Evolutionary conservation across 2,329 filamentous ascomycete species (phyloP), one percentile per base, ranked within the genome.

Genomic region (Aphanoascus verrucosus): DNA sequence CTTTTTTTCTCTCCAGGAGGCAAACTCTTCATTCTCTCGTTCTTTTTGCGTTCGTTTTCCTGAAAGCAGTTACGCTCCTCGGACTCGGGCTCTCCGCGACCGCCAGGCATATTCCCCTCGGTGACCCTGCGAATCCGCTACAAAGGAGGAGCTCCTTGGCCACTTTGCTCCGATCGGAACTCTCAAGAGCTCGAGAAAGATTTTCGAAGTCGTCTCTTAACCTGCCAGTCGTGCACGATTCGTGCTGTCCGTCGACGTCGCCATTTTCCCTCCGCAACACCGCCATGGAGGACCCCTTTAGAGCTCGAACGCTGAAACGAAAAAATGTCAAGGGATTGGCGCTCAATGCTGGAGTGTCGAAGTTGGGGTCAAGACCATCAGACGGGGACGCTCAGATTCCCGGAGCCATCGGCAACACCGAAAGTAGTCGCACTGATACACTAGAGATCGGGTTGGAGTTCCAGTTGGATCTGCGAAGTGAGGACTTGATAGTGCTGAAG

Each of bases 311-410:
- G 57, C 86, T 98, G 84, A 97, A 96, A 83, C 85, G 91, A 78
- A 96, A 97, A 81, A 98, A 98, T 69, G 86, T 94, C 71, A 97
- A 97, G 75, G 91, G 90, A 37, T 84, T 98, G 49, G 90, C 89
- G 61, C 77, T 98, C 66, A 90, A 82, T 64, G 83, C 87, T 48
- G 83, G 85, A 20, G 79, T 85, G 45, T 84, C 88, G 41, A 88
- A 88, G 59, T 65, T 76, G 57, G 75, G 81, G 48, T 74, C 82
- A 52, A 81, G 83, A 52, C 83, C 87, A 31, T 84, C 87, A 44
- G 85, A 88, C 63, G 84, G 82, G 56, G 86, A 85, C 65, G 67
- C 77, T 45, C 81, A 83, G 64, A 72, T 78, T 52, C 78, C 81
- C 7, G 81, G 80, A 28, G 76, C 79, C 56, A 62, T 77, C 53